Conservation (phyloP, 2,329 filamentous ascomycete genomes). For the Aspergillus carbonarius region DNA sequence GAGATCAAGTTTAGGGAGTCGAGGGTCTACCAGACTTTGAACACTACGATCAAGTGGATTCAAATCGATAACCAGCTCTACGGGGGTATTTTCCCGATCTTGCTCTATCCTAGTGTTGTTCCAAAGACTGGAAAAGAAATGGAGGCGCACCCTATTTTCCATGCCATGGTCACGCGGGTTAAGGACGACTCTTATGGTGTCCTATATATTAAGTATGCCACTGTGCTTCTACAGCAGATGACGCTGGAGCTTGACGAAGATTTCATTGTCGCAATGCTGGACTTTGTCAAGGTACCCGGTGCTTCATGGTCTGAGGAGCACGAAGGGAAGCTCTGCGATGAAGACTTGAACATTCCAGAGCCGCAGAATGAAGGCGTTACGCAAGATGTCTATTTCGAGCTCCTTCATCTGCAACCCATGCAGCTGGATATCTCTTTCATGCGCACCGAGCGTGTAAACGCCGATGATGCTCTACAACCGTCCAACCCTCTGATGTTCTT, state of each 20-base stretch:
- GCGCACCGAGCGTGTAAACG: constrained; percentile 92
- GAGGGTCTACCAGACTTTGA: constrained; percentile 87
- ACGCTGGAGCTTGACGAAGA: constrained; percentile 97
- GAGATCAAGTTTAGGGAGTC: constrained; percentile 91
- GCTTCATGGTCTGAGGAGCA: constrained; percentile 82
- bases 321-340: constrained; percentile 84
- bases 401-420: constrained; percentile 96
- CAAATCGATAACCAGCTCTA: constrained; percentile 99
- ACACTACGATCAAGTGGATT: constrained; percentile 93
- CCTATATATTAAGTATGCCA: constrained; percentile 97
- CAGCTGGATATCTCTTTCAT: constrained; percentile 97
- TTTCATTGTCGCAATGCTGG: constrained; percentile 92
- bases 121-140: constrained; percentile 96
- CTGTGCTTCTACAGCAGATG: constrained; percentile 92
- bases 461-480: constrained; percentile 87
- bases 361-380: constrained; percentile 79
- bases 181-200: constrained; percentile 99
- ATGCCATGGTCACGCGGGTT: constrained; percentile 85
- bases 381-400: constrained; percentile 96
- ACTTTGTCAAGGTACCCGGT: constrained; percentile 90
- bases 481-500: constrained; percentile 98
- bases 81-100: constrained; percentile 95
- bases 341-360: constrained; percentile 86
- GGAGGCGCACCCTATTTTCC: constrained; percentile 91
- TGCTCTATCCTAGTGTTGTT: constrained; percentile 95